Conservation (phyloP, 768 basidiomycete genomes). For the Boletus fagicola region DNA sequence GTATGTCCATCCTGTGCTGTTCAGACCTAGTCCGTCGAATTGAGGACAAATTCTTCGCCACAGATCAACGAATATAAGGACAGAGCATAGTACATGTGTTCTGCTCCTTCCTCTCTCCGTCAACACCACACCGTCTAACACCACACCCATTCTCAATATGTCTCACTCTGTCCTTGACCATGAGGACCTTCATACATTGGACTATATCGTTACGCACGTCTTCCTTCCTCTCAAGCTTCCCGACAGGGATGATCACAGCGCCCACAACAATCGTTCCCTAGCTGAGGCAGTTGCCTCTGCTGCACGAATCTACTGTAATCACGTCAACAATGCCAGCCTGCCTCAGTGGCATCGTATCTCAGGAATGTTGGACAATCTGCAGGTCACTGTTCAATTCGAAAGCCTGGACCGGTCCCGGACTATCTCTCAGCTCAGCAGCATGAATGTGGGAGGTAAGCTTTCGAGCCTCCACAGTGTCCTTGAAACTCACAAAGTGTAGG, state of each 20-base stretch:
- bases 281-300: constrained; percentile 17
- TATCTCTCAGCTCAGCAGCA: too few species aligned
- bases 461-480: too few species aligned
- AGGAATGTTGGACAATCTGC: too few species aligned
- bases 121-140: background rate
- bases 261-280: constrained; percentile 29
- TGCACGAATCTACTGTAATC: constrained; percentile 18
- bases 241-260: constrained; percentile 33
- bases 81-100: background rate
- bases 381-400: too few species aligned
- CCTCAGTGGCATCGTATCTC: too few species aligned
- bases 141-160: constrained; percentile 1
- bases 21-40: constrained; percentile 3
- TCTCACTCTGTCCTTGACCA: background rate
- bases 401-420: too few species aligned
- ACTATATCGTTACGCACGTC: constrained; percentile 29
- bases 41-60: background rate
- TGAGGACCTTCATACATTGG: constrained; percentile 6
- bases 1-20: constrained; percentile 14
- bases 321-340: background rate
- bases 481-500: too few species aligned
- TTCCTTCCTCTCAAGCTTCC: constrained; percentile 45
- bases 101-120: too few species aligned
- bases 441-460: too few species aligned
- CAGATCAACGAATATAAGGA: background rate